Evolutionary conservation across 345 rosid genomes (phyloP), one percentile per base, ranked within the genome.

Genomic region (Eucalyptus erythrocorys): DNA sequence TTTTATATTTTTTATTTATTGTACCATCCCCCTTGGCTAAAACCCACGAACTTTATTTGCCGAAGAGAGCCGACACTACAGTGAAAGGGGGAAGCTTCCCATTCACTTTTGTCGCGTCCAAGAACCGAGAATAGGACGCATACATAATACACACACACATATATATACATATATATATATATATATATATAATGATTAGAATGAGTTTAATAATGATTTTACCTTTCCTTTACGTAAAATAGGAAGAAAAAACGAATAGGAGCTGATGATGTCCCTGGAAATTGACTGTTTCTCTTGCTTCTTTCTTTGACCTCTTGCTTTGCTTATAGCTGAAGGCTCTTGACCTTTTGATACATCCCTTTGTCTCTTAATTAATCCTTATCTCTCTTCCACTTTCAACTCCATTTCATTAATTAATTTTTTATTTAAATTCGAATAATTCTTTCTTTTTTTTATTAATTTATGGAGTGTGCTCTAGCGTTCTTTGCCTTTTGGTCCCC

Each of bases 1-100:
- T 4, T 19, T 3, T 1, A 32, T 68, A 55, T 55, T 24, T 55
- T 9, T 55, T 10, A 22, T 22, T 55, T 55, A 9, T 17, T 34
- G 42, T 34, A 10, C 42, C 24, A 19, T 0, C 14, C 15, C 4
- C 2, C 8, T 71, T 34, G 10, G 82, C 45, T 5, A 34, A 0
- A 37, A 71, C 81, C 45, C 43, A 37, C 6, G 26, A 17, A 37
- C 43, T 37, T 71, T 71, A 71, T 71, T 71, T 21, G 82, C 27
- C 42, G 10, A 21, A 32, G 82, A 0, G 82, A 71, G 82, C 82
- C 82, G 82, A 71, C 82, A 71, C 22, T 9, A 71, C 45, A 21
- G 45, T 2, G 82, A 68, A 40, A 22, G 68, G 68, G 22, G 45
- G 81, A 71, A 71, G 82, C 82, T 37, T 71, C 82, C 82, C 82